These are phyloP conservation scores for Pythium aphanidermatum DNA, from an alignment of 352 stramenopile species.

Conservation along the genomic window DNA sequence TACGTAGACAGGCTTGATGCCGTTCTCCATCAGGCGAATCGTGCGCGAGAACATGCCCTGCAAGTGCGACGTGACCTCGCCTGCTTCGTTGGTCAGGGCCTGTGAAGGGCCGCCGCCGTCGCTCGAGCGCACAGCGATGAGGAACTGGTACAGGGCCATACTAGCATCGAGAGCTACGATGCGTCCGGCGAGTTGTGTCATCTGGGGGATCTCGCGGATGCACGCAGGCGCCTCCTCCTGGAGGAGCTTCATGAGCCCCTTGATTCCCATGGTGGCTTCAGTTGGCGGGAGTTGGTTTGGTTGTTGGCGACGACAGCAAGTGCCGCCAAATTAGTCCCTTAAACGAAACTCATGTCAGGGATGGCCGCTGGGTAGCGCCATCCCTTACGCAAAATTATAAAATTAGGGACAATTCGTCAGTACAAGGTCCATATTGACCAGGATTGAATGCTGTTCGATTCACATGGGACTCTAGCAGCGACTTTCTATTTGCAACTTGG, in stretches of 20 bases:
- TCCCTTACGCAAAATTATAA: too few species aligned
- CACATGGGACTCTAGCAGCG: too few species aligned
- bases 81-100: slow-evolving; percentile 97
- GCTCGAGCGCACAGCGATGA: slow-evolving; percentile 87
- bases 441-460: too few species aligned
- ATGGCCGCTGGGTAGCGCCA: too few species aligned
- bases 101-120: slow-evolving; percentile 82
- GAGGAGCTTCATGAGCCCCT: slow-evolving; percentile 98
- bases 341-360: too few species aligned
- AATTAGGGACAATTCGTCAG: too few species aligned
- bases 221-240: slow-evolving; percentile 95
- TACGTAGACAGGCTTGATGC: slow-evolving; percentile 97
- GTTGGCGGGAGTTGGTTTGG: slow-evolving; percentile 1
- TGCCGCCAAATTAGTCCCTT: too few species aligned
- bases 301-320: background rate
- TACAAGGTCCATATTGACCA: too few species aligned
- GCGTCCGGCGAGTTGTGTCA: slow-evolving; percentile 92
- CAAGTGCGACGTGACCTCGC: slow-evolving; percentile 91
- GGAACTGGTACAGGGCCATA: slow-evolving; percentile 99
- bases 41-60: slow-evolving; percentile 99
- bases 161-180: slow-evolving; percentile 98
- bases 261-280: slow-evolving; percentile 94
- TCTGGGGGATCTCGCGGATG: slow-evolving; percentile 93
- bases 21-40: slow-evolving; percentile 97
- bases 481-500: too few species aligned